These are phyloP conservation scores for Yarrowia osloensis DNA, from an alignment of 805 yeast species.

Conservation along the genomic window DNA sequence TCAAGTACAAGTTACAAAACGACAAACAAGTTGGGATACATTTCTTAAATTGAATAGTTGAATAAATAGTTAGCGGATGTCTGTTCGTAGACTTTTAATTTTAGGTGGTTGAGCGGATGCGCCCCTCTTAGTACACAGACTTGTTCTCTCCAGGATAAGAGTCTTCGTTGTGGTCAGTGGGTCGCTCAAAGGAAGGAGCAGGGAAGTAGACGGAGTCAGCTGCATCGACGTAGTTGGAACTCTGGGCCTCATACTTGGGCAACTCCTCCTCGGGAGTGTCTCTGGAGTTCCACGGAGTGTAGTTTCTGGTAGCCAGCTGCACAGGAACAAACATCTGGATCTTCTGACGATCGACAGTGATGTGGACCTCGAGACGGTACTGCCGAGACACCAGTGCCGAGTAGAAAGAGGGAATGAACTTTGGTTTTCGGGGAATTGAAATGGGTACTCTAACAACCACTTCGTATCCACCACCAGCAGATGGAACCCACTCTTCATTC, in stretches of 20 bases:
- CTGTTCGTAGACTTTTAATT: conserved; percentile 20
- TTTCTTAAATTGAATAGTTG: background rate
- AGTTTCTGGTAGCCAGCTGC: conserved; percentile 26
- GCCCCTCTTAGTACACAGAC: conserved; percentile 10
- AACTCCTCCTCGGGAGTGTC: conserved; percentile 21
- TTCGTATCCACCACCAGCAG: conserved; percentile 1
- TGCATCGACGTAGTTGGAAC: background rate
- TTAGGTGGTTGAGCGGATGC: background rate
- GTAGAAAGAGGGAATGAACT: conserved; percentile 29
- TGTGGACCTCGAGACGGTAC: conserved; percentile 18
- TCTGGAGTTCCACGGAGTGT: conserved; percentile 20
- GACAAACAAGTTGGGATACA: no score
- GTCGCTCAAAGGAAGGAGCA: background rate
- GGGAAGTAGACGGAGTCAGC: conserved; percentile 7
- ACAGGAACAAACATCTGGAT: conserved; percentile 24
- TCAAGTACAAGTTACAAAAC: no score
- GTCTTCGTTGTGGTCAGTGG: background rate
- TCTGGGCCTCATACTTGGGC: conserved; percentile 29
- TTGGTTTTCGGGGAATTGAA: conserved; percentile 23
- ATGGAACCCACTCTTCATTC: background rate
- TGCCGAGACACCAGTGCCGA: conserved; percentile 28
- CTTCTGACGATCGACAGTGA: conserved; percentile 14
- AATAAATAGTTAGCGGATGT: conserved; percentile 27
- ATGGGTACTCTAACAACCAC: background rate
- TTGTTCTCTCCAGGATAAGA: conserved; percentile 27